Evolutionary conservation across 257 asterid genomes (phyloP).

Genomic region (Cordia subcordata): DNA sequence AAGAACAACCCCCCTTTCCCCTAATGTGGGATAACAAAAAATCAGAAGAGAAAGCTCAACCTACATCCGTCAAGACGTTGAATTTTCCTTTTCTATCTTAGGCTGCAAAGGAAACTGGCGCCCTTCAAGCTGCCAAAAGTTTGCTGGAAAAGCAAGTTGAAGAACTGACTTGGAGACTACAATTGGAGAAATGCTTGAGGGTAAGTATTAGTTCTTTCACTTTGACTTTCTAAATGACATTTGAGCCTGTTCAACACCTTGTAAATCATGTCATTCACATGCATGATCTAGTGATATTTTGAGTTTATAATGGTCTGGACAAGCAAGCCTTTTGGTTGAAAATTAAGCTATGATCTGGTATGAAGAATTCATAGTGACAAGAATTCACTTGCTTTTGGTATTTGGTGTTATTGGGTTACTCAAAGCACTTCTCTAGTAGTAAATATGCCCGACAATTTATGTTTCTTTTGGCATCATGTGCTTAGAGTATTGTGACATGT

Average conservation of each 20-base stretch:
- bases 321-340: too few species aligned
- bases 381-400: too few species aligned
- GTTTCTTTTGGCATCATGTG: too few species aligned
- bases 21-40: too few species aligned
- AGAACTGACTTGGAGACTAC: slow-evolving; percentile 59
- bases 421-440: too few species aligned
- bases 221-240: not conserved
- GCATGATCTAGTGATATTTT: not conserved
- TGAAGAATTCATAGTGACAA: too few species aligned
- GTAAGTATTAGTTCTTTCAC: slow-evolving; percentile 24
- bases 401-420: too few species aligned
- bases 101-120: slow-evolving; percentile 92
- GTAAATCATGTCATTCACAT: not conserved
- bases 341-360: too few species aligned
- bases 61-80: slow-evolving; percentile 2
- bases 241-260: not conserved
- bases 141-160: slow-evolving; percentile 71
- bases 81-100: slow-evolving; percentile 21
- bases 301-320: not conserved
- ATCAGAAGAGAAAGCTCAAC: not conserved
- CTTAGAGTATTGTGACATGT: too few species aligned
- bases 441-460: too few species aligned
- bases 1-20: too few species aligned
- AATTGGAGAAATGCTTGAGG: slow-evolving; percentile 69
- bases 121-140: slow-evolving; percentile 80